Evolutionary conservation across 129 eudicot species (phyloP).

Genomic region (Gnaphalium uliginosum): DNA sequence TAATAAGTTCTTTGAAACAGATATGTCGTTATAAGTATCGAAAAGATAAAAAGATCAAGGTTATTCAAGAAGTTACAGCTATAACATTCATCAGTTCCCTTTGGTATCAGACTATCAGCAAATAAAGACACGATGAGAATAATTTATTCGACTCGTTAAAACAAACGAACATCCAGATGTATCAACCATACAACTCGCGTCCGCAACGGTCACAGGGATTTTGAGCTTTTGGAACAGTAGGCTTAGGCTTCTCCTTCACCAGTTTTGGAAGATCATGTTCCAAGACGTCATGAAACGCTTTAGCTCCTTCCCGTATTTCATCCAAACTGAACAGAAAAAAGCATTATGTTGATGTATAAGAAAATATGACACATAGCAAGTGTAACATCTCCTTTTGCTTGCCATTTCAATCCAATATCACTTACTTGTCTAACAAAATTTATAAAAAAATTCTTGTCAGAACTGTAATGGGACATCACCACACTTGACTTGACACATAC

Average conservation of each 20-base stretch:
- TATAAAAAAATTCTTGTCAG: not conserved
- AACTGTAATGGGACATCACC: not conserved
- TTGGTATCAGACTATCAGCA: not conserved
- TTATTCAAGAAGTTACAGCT: conserved; percentile 2
- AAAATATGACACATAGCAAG: not conserved
- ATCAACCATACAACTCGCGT: conserved; percentile 46
- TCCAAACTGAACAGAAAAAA: conserved; percentile 46
- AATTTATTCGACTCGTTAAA: not conserved
- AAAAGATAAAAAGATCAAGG: not conserved
- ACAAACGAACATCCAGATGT: conserved; percentile 13
- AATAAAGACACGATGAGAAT: not conserved
- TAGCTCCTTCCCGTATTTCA: conserved; percentile 80
- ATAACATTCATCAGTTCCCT: not conserved
- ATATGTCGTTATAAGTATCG: not conserved
- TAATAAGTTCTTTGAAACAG: too few relatives aligned
- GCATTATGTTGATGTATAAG: not conserved
- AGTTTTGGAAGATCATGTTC: conserved; percentile 75
- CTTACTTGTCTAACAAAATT: not conserved
- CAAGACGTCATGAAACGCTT: conserved; percentile 69
- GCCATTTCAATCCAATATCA: not conserved
- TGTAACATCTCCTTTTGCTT: not conserved
- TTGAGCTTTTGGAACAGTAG: conserved; percentile 28
- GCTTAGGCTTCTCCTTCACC: conserved; percentile 59
- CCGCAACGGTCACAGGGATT: conserved; percentile 76
- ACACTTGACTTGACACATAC: not conserved